A percentile compares a stretch with the other conserved stretches of the same genome.
Evolutionary conservation across 2,329 filamentous ascomycete species (phyloP).

Genomic region (Exutisphaerella laricina): DNA sequence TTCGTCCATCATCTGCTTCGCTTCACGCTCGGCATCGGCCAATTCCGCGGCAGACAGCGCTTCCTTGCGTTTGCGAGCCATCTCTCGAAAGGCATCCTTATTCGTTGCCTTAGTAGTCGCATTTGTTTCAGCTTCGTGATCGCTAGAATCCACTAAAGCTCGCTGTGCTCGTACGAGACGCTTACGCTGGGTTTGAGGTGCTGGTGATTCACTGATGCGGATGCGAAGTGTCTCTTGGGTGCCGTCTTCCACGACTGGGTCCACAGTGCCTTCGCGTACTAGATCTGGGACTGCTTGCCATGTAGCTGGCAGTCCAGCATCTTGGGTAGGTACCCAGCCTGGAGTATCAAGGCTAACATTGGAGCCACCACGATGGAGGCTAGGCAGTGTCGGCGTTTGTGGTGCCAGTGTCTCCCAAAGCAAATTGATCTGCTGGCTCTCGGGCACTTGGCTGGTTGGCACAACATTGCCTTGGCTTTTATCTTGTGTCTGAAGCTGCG

Average conservation of each 20-base stretch:
- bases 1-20: conserved; percentile 85
- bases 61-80: conserved; percentile 60
- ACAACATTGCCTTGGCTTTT: conserved; percentile 18
- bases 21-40: conserved; percentile 63
- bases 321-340: conserved; percentile 34
- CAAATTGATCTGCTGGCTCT: conserved; percentile 35
- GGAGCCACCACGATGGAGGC: conserved; percentile 19
- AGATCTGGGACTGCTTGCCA: conserved; percentile 20
- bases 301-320: conserved; percentile 27
- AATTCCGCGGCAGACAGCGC: conserved; percentile 33
- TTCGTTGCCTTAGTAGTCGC: conserved; percentile 27
- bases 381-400: conserved; percentile 27
- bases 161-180: conserved; percentile 43
- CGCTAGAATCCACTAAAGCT: conserved; percentile 40
- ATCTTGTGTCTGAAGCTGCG: conserved; percentile 12
- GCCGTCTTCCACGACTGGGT: conserved; percentile 21
- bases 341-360: conserved; percentile 26
- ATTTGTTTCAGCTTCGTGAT: conserved; percentile 37
- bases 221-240: conserved; percentile 31
- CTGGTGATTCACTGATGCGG: conserved; percentile 31
- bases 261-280: conserved; percentile 16
- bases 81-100: conserved; percentile 57
- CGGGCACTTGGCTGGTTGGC: conserved; percentile 24
- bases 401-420: conserved; percentile 31
- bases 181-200: conserved; percentile 47